phyloP scores from a whole-genome alignment of 2,329 filamentous ascomycete genomes.

The Cercospora nicotianae region DNA sequence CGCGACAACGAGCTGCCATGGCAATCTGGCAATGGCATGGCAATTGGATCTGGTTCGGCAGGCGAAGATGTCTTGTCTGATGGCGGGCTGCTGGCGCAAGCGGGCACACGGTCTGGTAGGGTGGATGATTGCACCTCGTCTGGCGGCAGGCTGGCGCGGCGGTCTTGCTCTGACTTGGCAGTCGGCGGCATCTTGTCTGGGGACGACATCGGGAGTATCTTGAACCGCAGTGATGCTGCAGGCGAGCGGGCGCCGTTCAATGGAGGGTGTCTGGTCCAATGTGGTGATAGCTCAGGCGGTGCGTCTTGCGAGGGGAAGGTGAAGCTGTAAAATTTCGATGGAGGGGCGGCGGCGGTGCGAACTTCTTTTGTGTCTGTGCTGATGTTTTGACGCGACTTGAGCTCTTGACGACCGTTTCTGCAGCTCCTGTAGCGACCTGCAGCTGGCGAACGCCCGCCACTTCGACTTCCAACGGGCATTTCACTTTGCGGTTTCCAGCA shows the following conservation, averaged over 20 bases:
- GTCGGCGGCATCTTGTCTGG: not conserved
- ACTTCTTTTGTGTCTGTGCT: not conserved
- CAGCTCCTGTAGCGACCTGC: not conserved
- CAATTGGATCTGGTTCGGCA: not conserved
- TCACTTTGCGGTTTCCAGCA: not conserved
- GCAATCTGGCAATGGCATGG: not conserved
- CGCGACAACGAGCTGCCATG: not conserved
- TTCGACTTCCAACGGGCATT: not conserved
- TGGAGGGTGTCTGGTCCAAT: not conserved
- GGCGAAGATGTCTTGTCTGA: not conserved
- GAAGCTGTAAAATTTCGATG: not conserved
- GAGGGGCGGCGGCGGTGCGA: constrained; percentile 1
- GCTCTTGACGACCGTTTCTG: not conserved
- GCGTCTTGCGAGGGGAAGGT: not conserved
- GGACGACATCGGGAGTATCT: not conserved
- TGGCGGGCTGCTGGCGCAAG: not conserved
- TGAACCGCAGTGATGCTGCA: not conserved
- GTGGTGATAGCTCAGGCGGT: not conserved
- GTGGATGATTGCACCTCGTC: not conserved
- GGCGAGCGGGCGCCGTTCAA: not conserved
- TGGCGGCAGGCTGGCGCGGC: not conserved
- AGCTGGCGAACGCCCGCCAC: not conserved
- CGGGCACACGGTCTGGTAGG: not conserved
- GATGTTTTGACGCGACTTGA: not conserved
- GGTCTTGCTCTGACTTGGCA: not conserved